Base-by-base conservation (phyloP, 2,329 filamentous ascomycete species). In the Aspergillus sp. region DNA sequence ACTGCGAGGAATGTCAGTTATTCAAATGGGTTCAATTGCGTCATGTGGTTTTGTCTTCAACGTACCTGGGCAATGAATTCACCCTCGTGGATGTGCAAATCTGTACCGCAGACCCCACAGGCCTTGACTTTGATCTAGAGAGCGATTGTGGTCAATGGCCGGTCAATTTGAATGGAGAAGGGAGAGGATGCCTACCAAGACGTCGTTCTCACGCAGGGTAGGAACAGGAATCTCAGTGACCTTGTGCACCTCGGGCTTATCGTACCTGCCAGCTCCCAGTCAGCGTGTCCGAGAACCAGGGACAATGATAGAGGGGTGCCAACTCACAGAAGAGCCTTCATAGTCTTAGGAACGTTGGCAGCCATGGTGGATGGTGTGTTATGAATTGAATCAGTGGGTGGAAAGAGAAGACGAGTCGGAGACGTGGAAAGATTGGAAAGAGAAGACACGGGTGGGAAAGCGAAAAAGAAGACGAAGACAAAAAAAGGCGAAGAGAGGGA, bases 41-140 rank as follows among this genome's bases (percentile, higher is more conserved):
- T 34, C 17, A 58, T 43, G 15, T 38, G 17, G 48, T 17, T 51
- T 28, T 3, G 31, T 7, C 8, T 13, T 23, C 41, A 17, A 41
- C 76, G 62, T 75, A 82, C 81, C 77, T 83, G 82, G 70, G 82
- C 81, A 69, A 84, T 78, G 68, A 91, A 91, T 77, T 90, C 87
- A 70, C 88, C 89, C 74, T 90, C 85, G 71, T 90, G 87, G 60
- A 79, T 76, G 57, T 74, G 77, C 73, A 79, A 71, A 76, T 84
- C 83, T 66, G 83, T 85, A 66, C 84, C 84, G 68, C 86, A 88
- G 64, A 88, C 85, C 79, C 86, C 86, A 68, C 85, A 88, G 59
- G 85, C 87, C 77, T 89, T 89, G 71, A 90, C 87, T 77, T 89
- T 87, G 76, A 89, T 77, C 79, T 83, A 54, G n/a, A 50, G 23